Conservation (phyloP, 345 rosid genomes). For the Theobroma cacao region DNA sequence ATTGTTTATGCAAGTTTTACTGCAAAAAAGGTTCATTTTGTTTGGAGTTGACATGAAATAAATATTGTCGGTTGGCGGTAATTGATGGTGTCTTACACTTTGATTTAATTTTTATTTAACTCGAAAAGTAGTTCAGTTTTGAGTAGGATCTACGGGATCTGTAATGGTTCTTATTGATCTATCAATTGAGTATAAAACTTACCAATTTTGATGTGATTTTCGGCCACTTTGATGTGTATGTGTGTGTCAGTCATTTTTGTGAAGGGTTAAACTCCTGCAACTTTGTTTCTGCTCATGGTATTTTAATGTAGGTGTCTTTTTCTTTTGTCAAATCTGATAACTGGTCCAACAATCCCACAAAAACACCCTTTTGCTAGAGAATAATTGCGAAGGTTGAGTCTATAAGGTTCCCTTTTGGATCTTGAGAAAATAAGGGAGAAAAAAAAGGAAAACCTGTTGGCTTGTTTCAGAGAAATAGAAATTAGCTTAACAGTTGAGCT, state of each 20-base stretch:
- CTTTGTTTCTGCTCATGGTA: neutral
- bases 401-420: neutral
- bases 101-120: neutral
- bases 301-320: neutral
- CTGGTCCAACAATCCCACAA: neutral
- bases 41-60: neutral
- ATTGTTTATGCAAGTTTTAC: neutral
- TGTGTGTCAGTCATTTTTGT: neutral
- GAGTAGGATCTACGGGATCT: constrained; percentile 3
- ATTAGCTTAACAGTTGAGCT: neutral
- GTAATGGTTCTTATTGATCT: neutral
- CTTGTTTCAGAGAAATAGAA: neutral
- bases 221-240: neutral
- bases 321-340: neutral
- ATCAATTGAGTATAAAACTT: neutral
- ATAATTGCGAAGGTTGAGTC: neutral
- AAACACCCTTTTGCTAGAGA: neutral
- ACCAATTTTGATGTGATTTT: neutral
- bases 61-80: neutral
- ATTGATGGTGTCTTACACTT: neutral
- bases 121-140: neutral
- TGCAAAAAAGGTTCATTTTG: neutral
- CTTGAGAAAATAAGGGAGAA: neutral
- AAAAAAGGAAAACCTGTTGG: neutral
- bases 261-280: neutral